Base-by-base conservation (phyloP, 495 filamentous ascomycete genomes). In the Annulohypoxylon maeteangense region DNA sequence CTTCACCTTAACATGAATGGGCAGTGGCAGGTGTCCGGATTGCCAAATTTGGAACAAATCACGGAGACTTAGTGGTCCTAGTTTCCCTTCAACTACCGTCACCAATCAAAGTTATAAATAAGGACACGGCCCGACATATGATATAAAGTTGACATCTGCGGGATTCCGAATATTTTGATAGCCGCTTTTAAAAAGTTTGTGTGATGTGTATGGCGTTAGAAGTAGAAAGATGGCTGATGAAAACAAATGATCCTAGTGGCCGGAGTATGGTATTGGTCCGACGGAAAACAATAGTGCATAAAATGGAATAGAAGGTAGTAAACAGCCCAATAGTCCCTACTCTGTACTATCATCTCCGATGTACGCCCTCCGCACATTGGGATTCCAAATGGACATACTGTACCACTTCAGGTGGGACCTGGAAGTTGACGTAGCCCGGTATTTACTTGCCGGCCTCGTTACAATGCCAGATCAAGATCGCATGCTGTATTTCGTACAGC, bases 381-480 rank as follows among this genome's bases (percentile, higher is more conserved):
- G 40, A 18, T 44, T 23, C 38, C 56, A 23, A 36, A 4, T 57
- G 47, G 32, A 5, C 16, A 53, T 54, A 59, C 25, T 22, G 36
- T 51, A 50, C 50, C 62, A 54, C 34, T 27, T 62, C 14, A 31
- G 27, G 62, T 66, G 62, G 62, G 56, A 71, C 51, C 7, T 11
- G 14, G 34, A 11, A 16, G 20, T 69, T 50, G 36, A 12, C 45
- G 16, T 56, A 64, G 16, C 6, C 32, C 14, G 34, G 6, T 63
- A 62, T 25, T 42, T 44, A 48, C 40, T 32, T 59, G 20, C 54
- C 53, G 62, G 54, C 5, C 57, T 65, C 54, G 58, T 68, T 65
- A 32, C 65, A 59, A 68, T 54, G 65, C 70, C 54, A 73, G 65
- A 73, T 73, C 65, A 68, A 73, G 70, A 73, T 73, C 61, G 61